These are phyloP conservation scores for Leucosporidium scottii DNA, from an alignment of 768 basidiomycete species.

Conservation along the genomic window DNA sequence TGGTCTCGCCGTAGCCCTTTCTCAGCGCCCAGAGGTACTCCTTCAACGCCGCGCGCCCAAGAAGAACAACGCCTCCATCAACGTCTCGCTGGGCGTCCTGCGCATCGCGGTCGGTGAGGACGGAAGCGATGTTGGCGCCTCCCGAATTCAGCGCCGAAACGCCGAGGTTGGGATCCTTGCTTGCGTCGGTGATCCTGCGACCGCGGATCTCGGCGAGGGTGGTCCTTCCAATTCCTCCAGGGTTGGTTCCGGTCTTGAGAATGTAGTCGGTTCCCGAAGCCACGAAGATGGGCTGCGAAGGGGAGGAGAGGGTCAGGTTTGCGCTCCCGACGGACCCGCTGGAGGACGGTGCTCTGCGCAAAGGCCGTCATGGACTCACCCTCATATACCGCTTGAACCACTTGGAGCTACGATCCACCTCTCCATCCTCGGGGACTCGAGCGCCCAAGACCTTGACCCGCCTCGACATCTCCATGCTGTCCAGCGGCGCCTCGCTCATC, in stretches of 20 bases:
- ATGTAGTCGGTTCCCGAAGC: conserved; percentile 92
- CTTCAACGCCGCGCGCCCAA: conserved; percentile 86
- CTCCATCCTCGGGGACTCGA: conserved; percentile 93
- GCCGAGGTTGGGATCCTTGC: conserved; percentile 39
- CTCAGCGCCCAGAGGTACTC: conserved; percentile 85
- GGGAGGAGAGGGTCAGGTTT: conserved; percentile 8
- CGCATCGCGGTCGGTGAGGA: conserved; percentile 44
- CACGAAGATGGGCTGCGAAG: conserved; percentile 73
- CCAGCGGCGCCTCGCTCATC: conserved; percentile 62
- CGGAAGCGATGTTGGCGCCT: conserved; percentile 51
- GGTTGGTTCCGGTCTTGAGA: conserved; percentile 67
- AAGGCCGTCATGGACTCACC: conserved; percentile 51
- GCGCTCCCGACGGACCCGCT: background rate
- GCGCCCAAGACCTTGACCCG: conserved; percentile 78
- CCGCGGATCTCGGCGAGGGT: conserved; percentile 65
- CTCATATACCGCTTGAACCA: conserved; percentile 97
- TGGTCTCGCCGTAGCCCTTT: conserved; percentile 59
- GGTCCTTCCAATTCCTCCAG: conserved; percentile 74
- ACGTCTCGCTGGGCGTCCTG: conserved; percentile 47
- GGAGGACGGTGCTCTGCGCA: conserved; percentile 25
- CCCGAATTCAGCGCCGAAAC: conserved; percentile 31
- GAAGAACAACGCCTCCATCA: conserved; percentile 71
- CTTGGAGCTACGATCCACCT: conserved; percentile 69
- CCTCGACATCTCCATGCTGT: conserved; percentile 60
- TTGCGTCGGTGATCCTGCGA: conserved; percentile 58